A percentile compares a stretch with the other conserved stretches of the same genome.
Evolutionary conservation across 2,329 filamentous ascomycete genomes (phyloP).

Genomic region (Aureobasidium pullulans): DNA sequence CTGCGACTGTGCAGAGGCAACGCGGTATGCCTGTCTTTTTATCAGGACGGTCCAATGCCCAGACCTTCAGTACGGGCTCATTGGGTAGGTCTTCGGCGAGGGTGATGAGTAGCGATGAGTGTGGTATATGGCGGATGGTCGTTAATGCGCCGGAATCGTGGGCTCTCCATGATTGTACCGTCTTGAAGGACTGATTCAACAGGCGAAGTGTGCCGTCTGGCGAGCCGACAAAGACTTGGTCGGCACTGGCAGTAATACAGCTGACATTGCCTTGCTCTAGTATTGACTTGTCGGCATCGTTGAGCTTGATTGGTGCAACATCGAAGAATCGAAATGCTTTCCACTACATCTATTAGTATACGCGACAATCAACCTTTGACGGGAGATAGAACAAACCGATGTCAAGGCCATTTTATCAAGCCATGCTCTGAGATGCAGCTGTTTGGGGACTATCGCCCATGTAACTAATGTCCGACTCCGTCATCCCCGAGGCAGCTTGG

Average conservation of each 20-base stretch:
- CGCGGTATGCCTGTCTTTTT: conserved; percentile 88
- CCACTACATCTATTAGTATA: conserved; percentile 55
- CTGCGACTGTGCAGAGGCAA: conserved; percentile 75
- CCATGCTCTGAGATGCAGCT: neutral
- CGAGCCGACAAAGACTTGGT: conserved; percentile 82
- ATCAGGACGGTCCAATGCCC: conserved; percentile 87
- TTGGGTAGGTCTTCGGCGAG: conserved; percentile 78
- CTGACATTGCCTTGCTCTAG: conserved; percentile 71
- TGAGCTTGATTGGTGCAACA: conserved; percentile 73
- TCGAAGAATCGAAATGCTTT: conserved; percentile 99
- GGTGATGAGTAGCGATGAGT: conserved; percentile 79
- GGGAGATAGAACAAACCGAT: conserved; percentile 25
- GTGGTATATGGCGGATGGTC: conserved; percentile 86
- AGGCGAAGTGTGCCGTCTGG: conserved; percentile 82
- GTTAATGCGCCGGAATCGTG: conserved; percentile 75
- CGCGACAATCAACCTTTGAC: no score
- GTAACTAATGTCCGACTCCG: neutral
- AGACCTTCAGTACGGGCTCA: conserved; percentile 91
- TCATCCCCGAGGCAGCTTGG: neutral
- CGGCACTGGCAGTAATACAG: conserved; percentile 76
- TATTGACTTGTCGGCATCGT: conserved; percentile 70
- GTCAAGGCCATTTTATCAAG: conserved; percentile 32
- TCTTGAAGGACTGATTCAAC: conserved; percentile 78
- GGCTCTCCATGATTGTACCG: conserved; percentile 77
- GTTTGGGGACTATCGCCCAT: neutral